Conservation (phyloP, 2,329 filamentous ascomycete genomes). For the Cercospora canescens region DNA sequence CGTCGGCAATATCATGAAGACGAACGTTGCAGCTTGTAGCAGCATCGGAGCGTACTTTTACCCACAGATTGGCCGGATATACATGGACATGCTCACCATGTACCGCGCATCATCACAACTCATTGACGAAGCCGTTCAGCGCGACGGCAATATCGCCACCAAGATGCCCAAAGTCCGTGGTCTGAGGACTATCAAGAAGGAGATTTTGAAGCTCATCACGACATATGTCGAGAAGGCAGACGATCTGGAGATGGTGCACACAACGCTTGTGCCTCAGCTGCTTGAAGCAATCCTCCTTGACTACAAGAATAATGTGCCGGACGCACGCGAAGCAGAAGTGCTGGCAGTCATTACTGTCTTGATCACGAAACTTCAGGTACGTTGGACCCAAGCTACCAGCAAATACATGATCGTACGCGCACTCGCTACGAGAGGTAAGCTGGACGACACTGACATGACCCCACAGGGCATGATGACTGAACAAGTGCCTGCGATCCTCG, state of each 20-base stretch:
- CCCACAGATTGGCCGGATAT: slow-evolving; percentile 95
- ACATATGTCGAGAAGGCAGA: slow-evolving; percentile 98
- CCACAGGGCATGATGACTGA: slow-evolving; percentile 89
- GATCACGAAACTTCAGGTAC: slow-evolving; percentile 92
- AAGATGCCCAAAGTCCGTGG: slow-evolving; percentile 97
- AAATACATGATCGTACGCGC: slow-evolving; percentile 49
- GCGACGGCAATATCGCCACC: slow-evolving; percentile 87
- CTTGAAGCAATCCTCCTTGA: slow-evolving; percentile 92
- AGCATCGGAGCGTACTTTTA: slow-evolving; percentile 98
- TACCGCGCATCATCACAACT: slow-evolving; percentile 95
- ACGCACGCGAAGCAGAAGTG: slow-evolving; percentile 93
- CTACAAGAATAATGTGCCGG: slow-evolving; percentile 95
- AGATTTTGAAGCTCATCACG: slow-evolving; percentile 97
- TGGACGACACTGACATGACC: slow-evolving; percentile 30
- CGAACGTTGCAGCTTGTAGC: slow-evolving; percentile 96
- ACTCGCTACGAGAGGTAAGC: slow-evolving; percentile 21
- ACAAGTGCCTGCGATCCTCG: slow-evolving; percentile 95
- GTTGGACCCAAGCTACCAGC: slow-evolving; percentile 58
- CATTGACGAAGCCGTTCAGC: slow-evolving; percentile 87
- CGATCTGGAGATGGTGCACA: slow-evolving; percentile 88
- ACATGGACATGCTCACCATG: slow-evolving; percentile 98
- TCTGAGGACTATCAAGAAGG: slow-evolving; percentile 96
- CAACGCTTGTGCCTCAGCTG: slow-evolving; percentile 92
- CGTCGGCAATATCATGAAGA: slow-evolving; percentile 99
- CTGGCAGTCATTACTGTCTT: slow-evolving; percentile 97